Base-by-base conservation (phyloP, 2,329 filamentous ascomycete genomes). In the Talaromyces atroroseus region DNA sequence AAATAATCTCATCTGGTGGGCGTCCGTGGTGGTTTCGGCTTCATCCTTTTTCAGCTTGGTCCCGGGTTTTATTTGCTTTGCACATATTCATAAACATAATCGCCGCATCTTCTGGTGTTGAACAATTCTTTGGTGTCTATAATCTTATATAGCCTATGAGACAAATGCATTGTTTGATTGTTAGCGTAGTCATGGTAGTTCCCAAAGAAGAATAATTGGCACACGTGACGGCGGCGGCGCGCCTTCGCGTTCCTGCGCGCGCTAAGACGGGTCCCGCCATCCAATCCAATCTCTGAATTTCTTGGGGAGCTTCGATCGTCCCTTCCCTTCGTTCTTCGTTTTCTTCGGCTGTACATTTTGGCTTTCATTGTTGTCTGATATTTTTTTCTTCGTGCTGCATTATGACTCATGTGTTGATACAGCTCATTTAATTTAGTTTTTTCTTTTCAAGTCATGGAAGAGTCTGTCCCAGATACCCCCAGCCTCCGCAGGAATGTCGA, bases 391-490 rank as follows among this genome's bases (percentile, higher is more conserved):
- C 18, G n/a, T 20, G 8, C 18, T 10, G 2, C 18, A 23, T 23
- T 20, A 44, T 44, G 40, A 44, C 20, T 18, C 40, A 44, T 23
- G n/a, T 12, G 21, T 23, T 36, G 32, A 36, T 36, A 16, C 32
- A 36, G 2, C 32, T 36, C 10, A 44, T 2, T 12, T 23, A 42
- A 44, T 23, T 14, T 23, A 18, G 36, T 23, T 44, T n/a, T n/a
- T n/a, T n/a, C 24, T 8, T 8, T 2, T 47, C 62, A 49, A 42
- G 12, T 16, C 42, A 76, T 77, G 73, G 65, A 72, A 44, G 70
- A 75, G 48, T 66, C 66, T 16, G 68, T 76, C 16, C 70, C 68
- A 32, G 71, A 74, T 58, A 76, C 74, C 26, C 75, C 76, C 7
- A 58, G 68, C 58, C 60, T 64, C 65, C 61, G 48, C 26, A 61